phyloP scores from a whole-genome alignment of 208 protist species.

The Crithidia fasciculata region DNA sequence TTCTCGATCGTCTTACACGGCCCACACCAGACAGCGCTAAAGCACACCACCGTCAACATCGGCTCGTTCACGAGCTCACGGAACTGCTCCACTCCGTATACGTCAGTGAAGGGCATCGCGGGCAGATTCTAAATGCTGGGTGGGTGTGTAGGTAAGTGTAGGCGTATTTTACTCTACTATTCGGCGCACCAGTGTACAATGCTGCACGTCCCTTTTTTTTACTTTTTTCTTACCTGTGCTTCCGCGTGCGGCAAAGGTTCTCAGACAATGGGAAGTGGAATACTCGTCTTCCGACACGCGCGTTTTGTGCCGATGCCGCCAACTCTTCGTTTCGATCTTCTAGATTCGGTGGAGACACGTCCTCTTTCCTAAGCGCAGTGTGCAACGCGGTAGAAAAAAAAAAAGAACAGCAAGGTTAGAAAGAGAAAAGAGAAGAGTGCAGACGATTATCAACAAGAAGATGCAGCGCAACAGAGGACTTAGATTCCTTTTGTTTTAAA shows the following conservation, averaged over 20 bases:
- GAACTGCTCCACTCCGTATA: slow-evolving; percentile 80
- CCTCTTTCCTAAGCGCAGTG: neutral
- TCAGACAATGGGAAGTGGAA: no score
- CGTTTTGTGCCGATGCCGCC: no score
- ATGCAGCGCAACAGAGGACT: no score
- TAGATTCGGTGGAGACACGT: neutral
- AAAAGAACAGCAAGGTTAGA: neutral
- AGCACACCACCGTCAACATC: slow-evolving; percentile 71
- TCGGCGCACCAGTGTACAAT: neutral
- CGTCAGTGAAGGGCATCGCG: slow-evolving; percentile 72
- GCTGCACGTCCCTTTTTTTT: neutral
- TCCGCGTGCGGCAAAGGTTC: neutral
- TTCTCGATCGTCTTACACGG: slow-evolving; percentile 82
- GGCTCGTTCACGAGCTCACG: slow-evolving; percentile 65
- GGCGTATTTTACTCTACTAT: no score
- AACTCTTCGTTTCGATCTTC: neutral
- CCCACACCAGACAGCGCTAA: slow-evolving; percentile 83
- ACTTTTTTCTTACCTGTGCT: neutral
- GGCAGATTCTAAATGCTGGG: no score
- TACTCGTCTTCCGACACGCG: no score
- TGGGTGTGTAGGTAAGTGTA: no score
- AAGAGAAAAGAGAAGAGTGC: neutral
- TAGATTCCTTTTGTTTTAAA: no score
- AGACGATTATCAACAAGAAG: neutral
- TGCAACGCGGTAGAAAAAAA: neutral